phyloP scores from a whole-genome alignment of 2,329 filamentous ascomycete genomes.

The Nannizzia gypsea region DNA sequence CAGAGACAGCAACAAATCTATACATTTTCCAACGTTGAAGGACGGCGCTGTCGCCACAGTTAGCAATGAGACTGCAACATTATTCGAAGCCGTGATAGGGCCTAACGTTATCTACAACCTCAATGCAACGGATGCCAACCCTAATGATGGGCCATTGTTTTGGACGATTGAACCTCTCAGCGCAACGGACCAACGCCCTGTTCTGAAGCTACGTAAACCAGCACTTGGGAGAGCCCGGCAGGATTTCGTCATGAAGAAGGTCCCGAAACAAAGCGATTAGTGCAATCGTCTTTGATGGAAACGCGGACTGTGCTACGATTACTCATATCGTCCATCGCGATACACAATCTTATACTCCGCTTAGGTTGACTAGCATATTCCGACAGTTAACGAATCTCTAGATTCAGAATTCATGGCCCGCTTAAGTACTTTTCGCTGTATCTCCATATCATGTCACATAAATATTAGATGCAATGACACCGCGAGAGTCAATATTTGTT shows the following conservation, averaged over 20 bases:
- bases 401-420: too few relatives aligned
- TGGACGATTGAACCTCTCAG: neutral
- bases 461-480: too few relatives aligned
- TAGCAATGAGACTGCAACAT: neutral
- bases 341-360: too few relatives aligned
- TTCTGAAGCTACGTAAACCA: neutral
- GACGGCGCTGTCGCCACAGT: neutral
- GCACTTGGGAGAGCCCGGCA: neutral
- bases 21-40: neutral
- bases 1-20: neutral
- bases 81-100: neutral
- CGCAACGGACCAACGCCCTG: neutral
- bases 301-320: too few relatives aligned
- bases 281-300: too few relatives aligned
- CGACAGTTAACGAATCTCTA: too few relatives aligned
- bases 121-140: neutral
- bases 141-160: neutral
- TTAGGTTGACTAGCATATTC: too few relatives aligned
- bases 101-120: neutral
- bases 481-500: too few relatives aligned
- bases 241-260: neutral
- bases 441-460: too few relatives aligned
- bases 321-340: too few relatives aligned
- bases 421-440: too few relatives aligned
- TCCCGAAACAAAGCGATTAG: neutral